phyloP scores from a whole-genome alignment of 495 filamentous ascomycete genomes.

The Jackrogersella multiformis region DNA sequence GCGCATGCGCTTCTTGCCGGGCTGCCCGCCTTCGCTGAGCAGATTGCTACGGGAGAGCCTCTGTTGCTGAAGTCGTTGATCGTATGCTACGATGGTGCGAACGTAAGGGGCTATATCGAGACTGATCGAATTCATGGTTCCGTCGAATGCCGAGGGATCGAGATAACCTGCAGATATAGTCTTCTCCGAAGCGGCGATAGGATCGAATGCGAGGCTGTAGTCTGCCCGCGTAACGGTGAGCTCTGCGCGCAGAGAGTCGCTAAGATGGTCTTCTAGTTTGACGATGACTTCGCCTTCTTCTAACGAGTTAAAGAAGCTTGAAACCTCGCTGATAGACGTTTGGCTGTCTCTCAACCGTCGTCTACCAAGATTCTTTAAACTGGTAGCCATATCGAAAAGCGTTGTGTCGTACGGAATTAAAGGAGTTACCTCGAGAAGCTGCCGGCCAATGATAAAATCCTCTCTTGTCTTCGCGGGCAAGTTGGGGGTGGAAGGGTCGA shows the following conservation, averaged over 20 bases:
- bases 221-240: constrained; percentile 49
- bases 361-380: constrained; percentile 51
- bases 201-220: constrained; percentile 64
- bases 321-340: background rate
- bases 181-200: constrained; percentile 61
- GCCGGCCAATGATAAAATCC: constrained; percentile 71
- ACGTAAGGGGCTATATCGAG: constrained; percentile 87
- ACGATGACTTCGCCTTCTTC: constrained; percentile 43
- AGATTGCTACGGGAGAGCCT: constrained; percentile 69
- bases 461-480: constrained; percentile 65
- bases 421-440: constrained; percentile 64
- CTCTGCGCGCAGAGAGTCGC: constrained; percentile 24
- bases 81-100: constrained; percentile 79
- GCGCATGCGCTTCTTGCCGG: constrained; percentile 70
- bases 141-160: constrained; percentile 75
- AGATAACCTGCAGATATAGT: constrained; percentile 49
- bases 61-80: constrained; percentile 72
- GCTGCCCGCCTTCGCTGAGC: constrained; percentile 62
- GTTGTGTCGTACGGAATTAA: constrained; percentile 41
- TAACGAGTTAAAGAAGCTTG: constrained; percentile 25
- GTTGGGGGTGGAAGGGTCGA: constrained; percentile 71
- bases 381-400: constrained; percentile 39
- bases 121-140: constrained; percentile 66
- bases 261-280: constrained; percentile 45
- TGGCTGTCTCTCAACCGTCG: constrained; percentile 35